phyloP scores from a whole-genome alignment of 2,329 filamentous ascomycete genomes.

The Aspergillus neoniger region DNA sequence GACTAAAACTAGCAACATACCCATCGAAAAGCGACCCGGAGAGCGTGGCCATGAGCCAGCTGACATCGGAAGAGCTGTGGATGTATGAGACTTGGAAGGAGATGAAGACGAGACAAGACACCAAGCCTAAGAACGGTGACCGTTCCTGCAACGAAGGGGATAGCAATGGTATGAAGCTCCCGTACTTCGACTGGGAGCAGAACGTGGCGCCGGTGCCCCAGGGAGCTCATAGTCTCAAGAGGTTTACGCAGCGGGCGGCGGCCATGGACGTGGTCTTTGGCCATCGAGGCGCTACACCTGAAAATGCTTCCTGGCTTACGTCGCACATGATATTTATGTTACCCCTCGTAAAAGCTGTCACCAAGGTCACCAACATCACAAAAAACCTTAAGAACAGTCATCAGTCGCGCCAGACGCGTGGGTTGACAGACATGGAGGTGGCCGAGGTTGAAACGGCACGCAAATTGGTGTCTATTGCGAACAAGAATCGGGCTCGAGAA shows the following conservation, averaged over 20 bases:
- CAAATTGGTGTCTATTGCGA: constrained; percentile 19
- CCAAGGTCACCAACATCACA: constrained; percentile 20
- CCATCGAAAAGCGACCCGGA: constrained; percentile 11
- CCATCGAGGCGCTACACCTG: constrained; percentile 24
- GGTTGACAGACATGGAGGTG: constrained; percentile 21
- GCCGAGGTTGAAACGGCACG: constrained; percentile 26
- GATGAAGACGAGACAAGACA: background rate
- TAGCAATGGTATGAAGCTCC: constrained; percentile 4
- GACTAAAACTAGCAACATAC: constrained; percentile 15
- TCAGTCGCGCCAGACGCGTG: background rate
- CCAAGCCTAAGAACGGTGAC: background rate
- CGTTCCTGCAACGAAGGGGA: background rate
- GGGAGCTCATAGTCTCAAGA: constrained; percentile 22
- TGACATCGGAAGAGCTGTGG: constrained; percentile 16
- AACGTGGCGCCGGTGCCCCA: constrained; percentile 20
- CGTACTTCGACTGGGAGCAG: constrained; percentile 20
- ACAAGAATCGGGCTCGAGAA: constrained; percentile 25
- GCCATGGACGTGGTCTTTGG: constrained; percentile 26
- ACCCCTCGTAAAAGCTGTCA: constrained; percentile 29
- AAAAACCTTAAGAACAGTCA: constrained; percentile 18
- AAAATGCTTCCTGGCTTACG: constrained; percentile 29
- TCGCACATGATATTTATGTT: constrained; percentile 16
- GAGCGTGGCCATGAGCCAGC: constrained; percentile 15
- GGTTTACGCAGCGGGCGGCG: constrained; percentile 21
- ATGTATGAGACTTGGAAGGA: constrained; percentile 22